phyloP scores from a whole-genome alignment of 768 basidiomycete genomes.

The Phylloporus rhodoxanthus region DNA sequence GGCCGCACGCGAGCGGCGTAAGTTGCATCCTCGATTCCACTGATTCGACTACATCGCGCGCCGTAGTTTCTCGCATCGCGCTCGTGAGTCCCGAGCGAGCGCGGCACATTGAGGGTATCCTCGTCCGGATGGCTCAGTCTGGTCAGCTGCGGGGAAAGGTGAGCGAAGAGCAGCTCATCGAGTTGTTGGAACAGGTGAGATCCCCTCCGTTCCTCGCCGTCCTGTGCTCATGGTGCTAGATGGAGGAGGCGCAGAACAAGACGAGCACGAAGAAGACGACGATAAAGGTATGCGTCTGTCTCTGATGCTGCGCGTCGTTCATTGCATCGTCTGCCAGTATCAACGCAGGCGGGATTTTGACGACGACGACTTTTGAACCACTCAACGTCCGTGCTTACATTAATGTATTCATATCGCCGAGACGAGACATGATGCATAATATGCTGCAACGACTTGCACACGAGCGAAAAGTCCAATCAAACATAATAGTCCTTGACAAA shows the following conservation, averaged over 20 bases:
- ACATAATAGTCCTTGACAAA: slow-evolving; percentile 43
- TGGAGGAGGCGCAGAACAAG: slow-evolving; percentile 50
- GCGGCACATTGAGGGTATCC: slow-evolving; percentile 70
- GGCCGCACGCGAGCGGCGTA: slow-evolving; percentile 78
- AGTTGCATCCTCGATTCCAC: slow-evolving; percentile 11
- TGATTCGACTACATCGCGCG: neutral
- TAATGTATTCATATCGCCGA: neutral
- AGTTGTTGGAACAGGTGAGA: slow-evolving; percentile 75
- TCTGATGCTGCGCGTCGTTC: neutral
- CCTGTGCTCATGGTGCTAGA: slow-evolving; percentile 31
- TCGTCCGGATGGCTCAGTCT: slow-evolving; percentile 76
- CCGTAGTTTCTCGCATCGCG: slow-evolving; percentile 78
- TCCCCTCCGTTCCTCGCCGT: slow-evolving; percentile 2
- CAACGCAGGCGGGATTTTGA: slow-evolving; percentile 63
- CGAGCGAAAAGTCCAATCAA: slow-evolving; percentile 9
- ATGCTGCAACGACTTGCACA: neutral
- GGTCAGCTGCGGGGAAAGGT: slow-evolving; percentile 77
- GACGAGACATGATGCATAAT: no score
- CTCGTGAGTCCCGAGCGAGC: slow-evolving; percentile 82
- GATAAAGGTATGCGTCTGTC: slow-evolving; percentile 43
- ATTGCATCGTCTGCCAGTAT: slow-evolving; percentile 35
- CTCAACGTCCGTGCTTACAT: neutral
- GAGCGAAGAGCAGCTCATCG: slow-evolving; percentile 76
- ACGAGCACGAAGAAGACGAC: slow-evolving; percentile 49
- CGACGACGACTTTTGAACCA: slow-evolving; percentile 48